Evolutionary conservation across 495 filamentous ascomycete species (phyloP), one percentile per base, ranked within the genome.

Genomic region (Aspergillus haitiensis): DNA sequence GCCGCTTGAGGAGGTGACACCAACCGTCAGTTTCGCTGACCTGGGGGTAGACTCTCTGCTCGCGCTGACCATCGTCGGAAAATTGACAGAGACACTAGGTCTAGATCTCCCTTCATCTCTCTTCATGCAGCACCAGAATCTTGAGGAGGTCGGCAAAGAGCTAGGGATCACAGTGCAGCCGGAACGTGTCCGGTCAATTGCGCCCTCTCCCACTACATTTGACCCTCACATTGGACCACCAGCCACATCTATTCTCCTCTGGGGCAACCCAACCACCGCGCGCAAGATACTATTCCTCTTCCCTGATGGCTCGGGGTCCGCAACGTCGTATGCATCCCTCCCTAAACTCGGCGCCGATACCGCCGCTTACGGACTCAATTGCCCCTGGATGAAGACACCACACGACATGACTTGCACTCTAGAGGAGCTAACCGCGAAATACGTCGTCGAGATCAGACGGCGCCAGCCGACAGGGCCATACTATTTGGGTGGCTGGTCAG

Each of bases 1-100:
- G 27, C 62, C 66, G 6, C 27, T 74, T 7, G 58, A 64, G 1
- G 79, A 83, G 15, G 56, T 83, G 6, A 65, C 64, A 0, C 62
- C 73, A 18, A 66, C 70, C 15, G 60, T 60, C 6, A 65, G 59
- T 11, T 74, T 81, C 46, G 67, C 74, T 7, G 79, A 80, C 54
- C 56, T 79, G 27, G 81, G 82, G 1, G 63, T 85, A 7, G 81
- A 85, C 59, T 81, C 77, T 7, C 75, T 85, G 9, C 54, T 81
- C 44, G 69, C 73, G 3, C 63, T 85, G 27, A 73, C 71, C 37
- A 76, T 83, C 18, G 54, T 64, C 2, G 66, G 71, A 0, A 61
- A 68, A 16, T 66, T 80, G 36, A 65, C 72, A 2, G 78, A 81
- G 51, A 72, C 75, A 34, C 53, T 72, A 4, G 63, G 64, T 1